Evolutionary conservation across 2,329 filamentous ascomycete genomes (phyloP).

Genomic region (Penicillium expansum): DNA sequence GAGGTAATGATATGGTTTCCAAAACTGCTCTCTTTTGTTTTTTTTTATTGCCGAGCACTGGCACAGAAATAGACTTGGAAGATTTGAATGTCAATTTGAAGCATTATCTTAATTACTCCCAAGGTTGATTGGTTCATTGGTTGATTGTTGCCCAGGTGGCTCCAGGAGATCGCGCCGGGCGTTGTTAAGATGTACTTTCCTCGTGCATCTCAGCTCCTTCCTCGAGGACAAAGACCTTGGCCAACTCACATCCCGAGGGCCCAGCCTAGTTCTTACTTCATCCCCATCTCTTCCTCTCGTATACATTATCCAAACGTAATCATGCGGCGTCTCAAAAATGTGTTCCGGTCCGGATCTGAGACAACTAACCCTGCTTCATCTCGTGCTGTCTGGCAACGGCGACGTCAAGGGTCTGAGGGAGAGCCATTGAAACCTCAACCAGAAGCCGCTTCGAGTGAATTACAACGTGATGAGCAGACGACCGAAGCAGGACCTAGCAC

Average conservation of each 20-base stretch:
- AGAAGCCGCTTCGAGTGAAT: constrained; percentile 1
- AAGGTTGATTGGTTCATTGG: constrained; percentile 1
- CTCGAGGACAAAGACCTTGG: neutral
- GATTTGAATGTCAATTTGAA: constrained; percentile 27
- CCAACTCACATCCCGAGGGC: neutral
- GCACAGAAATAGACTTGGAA: constrained; percentile 23
- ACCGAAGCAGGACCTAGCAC: neutral
- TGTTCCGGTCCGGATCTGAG: constrained; percentile 11
- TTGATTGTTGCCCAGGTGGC: no score
- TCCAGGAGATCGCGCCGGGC: no score
- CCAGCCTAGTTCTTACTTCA: constrained; percentile 2
- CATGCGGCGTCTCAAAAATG: constrained; percentile 15
- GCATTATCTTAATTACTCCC: neutral
- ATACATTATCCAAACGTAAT: constrained; percentile 6
- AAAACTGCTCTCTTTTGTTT: constrained; percentile 17
- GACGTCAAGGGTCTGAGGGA: constrained; percentile 11
- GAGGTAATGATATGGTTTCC: constrained; percentile 29
- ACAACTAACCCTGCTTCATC: constrained; percentile 1
- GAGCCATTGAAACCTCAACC: constrained; percentile 11
- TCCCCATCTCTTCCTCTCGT: constrained; percentile 3
- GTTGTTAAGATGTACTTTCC: neutral
- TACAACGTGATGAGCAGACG: neutral
- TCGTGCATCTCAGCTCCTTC: neutral
- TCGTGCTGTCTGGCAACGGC: constrained; percentile 13
- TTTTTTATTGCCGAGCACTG: constrained; percentile 14